phyloP scores from a whole-genome alignment of 257 asterid genomes.

The Eustoma russellianum region DNA sequence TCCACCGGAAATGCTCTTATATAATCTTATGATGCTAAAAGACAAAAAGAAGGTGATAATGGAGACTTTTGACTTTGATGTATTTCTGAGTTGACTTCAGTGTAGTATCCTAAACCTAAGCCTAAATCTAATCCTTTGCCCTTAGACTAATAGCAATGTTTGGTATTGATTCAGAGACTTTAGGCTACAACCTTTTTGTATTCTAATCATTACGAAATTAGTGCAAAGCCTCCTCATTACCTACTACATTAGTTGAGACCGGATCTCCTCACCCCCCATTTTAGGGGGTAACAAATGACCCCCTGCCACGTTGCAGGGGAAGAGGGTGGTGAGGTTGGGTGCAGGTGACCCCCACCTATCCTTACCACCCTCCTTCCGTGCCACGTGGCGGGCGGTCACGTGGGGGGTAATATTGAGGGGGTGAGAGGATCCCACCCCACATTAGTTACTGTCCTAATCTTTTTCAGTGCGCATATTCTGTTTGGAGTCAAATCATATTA shows the following conservation, averaged over 20 bases:
- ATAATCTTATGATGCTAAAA: too few species aligned
- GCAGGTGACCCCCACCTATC: too few species aligned
- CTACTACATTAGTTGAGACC: conserved; percentile 20
- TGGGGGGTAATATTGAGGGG: too few species aligned
- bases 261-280: too few species aligned
- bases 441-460: conserved; percentile 7
- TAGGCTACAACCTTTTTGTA: conserved; percentile 8
- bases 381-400: too few species aligned
- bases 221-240: conserved; percentile 38
- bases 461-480: conserved; percentile 15
- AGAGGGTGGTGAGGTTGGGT: too few species aligned
- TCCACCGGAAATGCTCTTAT: too few species aligned
- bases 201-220: conserved; percentile 28
- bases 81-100: conserved; percentile 1
- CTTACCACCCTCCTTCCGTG: too few species aligned
- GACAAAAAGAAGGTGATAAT: conserved; percentile 11
- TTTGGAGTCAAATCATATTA: neutral
- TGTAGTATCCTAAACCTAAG: neutral
- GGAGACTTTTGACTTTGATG: conserved; percentile 14
- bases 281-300: too few species aligned
- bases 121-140: too few species aligned
- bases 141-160: neutral
- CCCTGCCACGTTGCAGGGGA: too few species aligned
- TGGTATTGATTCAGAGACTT: conserved; percentile 3
- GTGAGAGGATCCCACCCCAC: too few species aligned